Base-by-base conservation (phyloP, 352 stramenopile species). In the Phytophthora vignae region DNA sequence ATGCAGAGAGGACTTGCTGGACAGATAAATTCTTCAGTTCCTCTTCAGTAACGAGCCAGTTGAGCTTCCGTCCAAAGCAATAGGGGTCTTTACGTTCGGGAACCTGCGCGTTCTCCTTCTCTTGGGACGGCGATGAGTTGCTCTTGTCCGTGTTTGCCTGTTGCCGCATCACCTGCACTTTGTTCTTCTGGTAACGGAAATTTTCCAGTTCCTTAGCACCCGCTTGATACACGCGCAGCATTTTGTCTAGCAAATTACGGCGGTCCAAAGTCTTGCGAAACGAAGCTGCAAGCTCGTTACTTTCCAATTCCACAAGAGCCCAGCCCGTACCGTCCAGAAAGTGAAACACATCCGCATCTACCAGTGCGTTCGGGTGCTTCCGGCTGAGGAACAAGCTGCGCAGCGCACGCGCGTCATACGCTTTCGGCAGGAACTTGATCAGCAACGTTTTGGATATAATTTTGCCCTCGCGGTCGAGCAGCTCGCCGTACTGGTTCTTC, bases 281-380 rank as follows among this genome's bases (percentile, higher is more conserved):
- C 8, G 67, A 69, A 3, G 77, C 72, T 6, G 83, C 77, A 19
- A 87, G 77, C 29, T 81, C 79, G 2, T 70, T 53, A 14, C 83
- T 86, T 52, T 76, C 69, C 55, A 96, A 78, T 59, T 94, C 88
- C 19, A 95, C 76, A 17, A 96, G 64, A 4, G 83, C 90, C 90
- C 90, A 96, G 6, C 88, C 85, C 0, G 77, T 87, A 12, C 75
- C 80, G 49, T 94, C 81, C 12, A 92, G 67, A 56, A 96, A 92
- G 38, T 89, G 84, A 65, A 96, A 94, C 19, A 92, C 61, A 10
- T 95, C 83, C 3, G 91, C 64, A 53, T 78, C 69, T 3, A 84
- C 63, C 2, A 96, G 48, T 15, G 82, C 74, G 17, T 76, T 55
- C 17, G 71, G 75, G 27, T 81, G 71, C 36, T 78, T 76, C 25